These are phyloP conservation scores for Plasmopara viticola DNA, from an alignment of 352 stramenopile species.

Conservation along the genomic window DNA sequence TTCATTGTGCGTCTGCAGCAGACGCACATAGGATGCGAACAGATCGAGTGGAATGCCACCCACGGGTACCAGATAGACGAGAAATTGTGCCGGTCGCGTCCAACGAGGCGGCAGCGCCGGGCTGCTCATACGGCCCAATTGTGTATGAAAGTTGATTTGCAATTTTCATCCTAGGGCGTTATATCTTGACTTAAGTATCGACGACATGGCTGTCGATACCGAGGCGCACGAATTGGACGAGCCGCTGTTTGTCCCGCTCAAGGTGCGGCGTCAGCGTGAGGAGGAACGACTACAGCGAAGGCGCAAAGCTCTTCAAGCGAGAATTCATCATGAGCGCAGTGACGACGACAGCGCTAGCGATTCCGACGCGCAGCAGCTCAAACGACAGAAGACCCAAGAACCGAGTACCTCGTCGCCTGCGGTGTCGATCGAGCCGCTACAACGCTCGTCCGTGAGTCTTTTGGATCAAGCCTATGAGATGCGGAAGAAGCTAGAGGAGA, in stretches of 20 bases:
- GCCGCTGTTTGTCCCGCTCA: slow-evolving; percentile 74
- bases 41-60: slow-evolving; percentile 53
- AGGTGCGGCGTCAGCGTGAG: slow-evolving; percentile 63
- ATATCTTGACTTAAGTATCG: too few relatives aligned
- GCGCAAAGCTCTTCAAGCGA: slow-evolving; percentile 44
- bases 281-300: slow-evolving; percentile 55
- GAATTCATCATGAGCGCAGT: slow-evolving; percentile 36
- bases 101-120: slow-evolving; percentile 31
- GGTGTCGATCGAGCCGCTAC: slow-evolving; percentile 6
- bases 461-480: slow-evolving; percentile 82
- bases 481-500: slow-evolving; percentile 66
- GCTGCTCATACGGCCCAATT: slow-evolving; percentile 6
- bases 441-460: slow-evolving; percentile 65
- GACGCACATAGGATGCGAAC: slow-evolving; percentile 49
- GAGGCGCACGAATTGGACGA: slow-evolving; percentile 20
- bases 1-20: slow-evolving; percentile 49
- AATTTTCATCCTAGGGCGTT: not conserved
- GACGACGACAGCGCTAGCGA: slow-evolving; percentile 21
- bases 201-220: slow-evolving; percentile 2
- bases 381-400: slow-evolving; percentile 16
- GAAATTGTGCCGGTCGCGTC: slow-evolving; percentile 61
- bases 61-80: slow-evolving; percentile 79
- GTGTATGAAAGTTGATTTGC: not conserved
- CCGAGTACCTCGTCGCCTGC: not conserved
- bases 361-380: slow-evolving; percentile 9